These are phyloP conservation scores for Phycomyces blakesleeanus DNA, from an alignment of 192 early-diverging fungal genomes.

Conservation along the genomic window DNA sequence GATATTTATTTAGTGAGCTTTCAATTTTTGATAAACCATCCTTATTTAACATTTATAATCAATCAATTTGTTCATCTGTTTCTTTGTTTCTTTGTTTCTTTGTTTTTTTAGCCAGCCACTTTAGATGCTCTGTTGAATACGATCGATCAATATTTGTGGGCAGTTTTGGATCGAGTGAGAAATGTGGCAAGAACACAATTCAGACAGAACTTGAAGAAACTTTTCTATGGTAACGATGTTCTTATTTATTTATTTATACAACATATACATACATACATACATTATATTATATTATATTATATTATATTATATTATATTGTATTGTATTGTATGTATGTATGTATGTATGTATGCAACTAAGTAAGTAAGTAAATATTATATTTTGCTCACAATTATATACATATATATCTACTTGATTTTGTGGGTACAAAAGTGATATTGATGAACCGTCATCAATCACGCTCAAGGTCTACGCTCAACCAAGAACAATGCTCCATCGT, in stretches of 20 bases:
- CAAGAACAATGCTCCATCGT: conserved; percentile 8
- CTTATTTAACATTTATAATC: not conserved
- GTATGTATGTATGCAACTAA: too few species aligned
- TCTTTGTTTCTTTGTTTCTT: too few species aligned
- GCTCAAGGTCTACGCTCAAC: conserved; percentile 16
- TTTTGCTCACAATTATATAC: not conserved
- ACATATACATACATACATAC: too few species aligned
- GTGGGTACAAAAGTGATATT: conserved; percentile 25
- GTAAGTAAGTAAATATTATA: too few species aligned
- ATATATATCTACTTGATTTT: not conserved
- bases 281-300: too few species aligned
- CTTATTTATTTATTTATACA: not conserved
- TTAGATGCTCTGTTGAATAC: conserved; percentile 5
- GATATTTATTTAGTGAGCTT: too few species aligned
- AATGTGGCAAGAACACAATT: conserved; percentile 22
- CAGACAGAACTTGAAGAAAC: conserved; percentile 28
- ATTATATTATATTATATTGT: too few species aligned
- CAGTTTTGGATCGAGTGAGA: conserved; percentile 6
- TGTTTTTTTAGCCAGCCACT: not conserved
- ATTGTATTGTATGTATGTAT: too few species aligned
- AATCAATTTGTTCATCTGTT: not conserved
- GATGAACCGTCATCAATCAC: conserved; percentile 9
- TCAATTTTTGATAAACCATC: not conserved
- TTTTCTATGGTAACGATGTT: conserved; percentile 18
- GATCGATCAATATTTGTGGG: conserved; percentile 10